Evolutionary conservation across 208 protist species (phyloP), one percentile per base, ranked within the genome.

Genomic region (Acanthamoeba culbertsoni): DNA sequence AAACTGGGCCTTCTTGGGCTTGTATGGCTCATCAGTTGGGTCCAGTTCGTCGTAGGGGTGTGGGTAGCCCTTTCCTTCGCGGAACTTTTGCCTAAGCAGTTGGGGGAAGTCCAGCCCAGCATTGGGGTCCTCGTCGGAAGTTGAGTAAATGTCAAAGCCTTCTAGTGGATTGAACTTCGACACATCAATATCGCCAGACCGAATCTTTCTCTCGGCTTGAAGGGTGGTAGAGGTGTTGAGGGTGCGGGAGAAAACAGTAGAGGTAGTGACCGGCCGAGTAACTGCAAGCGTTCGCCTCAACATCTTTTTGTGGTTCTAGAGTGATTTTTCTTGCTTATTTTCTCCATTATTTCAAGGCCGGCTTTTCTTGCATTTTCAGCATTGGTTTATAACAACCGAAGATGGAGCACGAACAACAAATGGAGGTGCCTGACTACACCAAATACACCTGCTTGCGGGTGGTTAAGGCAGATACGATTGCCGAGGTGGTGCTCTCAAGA

Each of bases 381-480:
- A 59, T 59, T 2, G 18, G 28, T 8, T 55, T 55, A 18, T 55
- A 55, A 18, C 48, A 55, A 18, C 12, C 48, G 48, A 8, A 8
- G 18, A 62, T 26, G 55, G 55, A 62, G 55, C 55, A 62, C 16
- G 55, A 55, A 55, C 48, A 55, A 55, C 12, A 55, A 8, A 18
- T 8, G 48, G 8, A 8, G 18, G 48, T 8, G 12, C 8, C 12
- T 31, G 73, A 84, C 40, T 84, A 84, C 73, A 26, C 40, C 23
- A 84, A 84, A n/a, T 90, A 68, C 82, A 90, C 82, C 18, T 51
- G 37, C 48, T 37, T 90, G 82, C 82, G 82, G 28, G 53, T 90
- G 7, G 82, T 65, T 37, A 55, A 63, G 46, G 1, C 33, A 35
- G 42, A 12, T 16, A 48, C 46, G 12, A 37, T 90, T 10, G 82